Base-by-base conservation (phyloP, 2,329 filamentous ascomycete genomes). In the Gnomoniopsis sp. region DNA sequence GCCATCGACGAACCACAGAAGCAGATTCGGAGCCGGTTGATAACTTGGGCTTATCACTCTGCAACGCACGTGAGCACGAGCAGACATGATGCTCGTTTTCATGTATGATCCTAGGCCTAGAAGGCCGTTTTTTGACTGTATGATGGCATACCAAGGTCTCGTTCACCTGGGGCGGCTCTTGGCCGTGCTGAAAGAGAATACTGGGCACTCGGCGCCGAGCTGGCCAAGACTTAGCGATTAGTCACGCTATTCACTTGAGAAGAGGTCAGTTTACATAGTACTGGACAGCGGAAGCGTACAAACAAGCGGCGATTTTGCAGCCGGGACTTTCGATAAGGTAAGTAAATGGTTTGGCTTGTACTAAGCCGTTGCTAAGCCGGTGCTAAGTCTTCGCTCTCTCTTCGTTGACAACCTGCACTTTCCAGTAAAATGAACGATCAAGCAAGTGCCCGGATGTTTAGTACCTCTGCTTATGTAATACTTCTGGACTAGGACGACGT, bases 121-220 rank as follows among this genome's bases (percentile, higher is more conserved):
- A 33, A 17, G 36, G 56, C 47, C 36, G 36, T 46, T 48, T 34
- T 34, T 22, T 49, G 55, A 55, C 36, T n/a, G 30, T 23, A 26
- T 60, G 30, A 36, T 38, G 57, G 41, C 34, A 50, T 53, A 61
- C 49, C 59, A 53, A 50, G 57, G 11, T 53, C 43, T 34, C 50
- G 44, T 44, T 49, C 53, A 22, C 49, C 41, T 56, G 56, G 47
- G 47, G 57, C 55, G 19, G 54, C 21, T 44, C 55, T 57, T 53
- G 53, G 58, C 60, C 36, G 36, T 34, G 57, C 54, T 53, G 44
- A 46, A n/a, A 38, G 38, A 60, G 57, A 36, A 21, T 33, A 30
- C 30, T 44, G 21, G 53, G 53, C 21, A 55, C 58, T 57, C 44
- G 58, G 58, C 58, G 44, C 34, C 30, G 30, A 55, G 7, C 55